Conservation (phyloP, 306 rosid genomes). For the Calophaca sinica region DNA sequence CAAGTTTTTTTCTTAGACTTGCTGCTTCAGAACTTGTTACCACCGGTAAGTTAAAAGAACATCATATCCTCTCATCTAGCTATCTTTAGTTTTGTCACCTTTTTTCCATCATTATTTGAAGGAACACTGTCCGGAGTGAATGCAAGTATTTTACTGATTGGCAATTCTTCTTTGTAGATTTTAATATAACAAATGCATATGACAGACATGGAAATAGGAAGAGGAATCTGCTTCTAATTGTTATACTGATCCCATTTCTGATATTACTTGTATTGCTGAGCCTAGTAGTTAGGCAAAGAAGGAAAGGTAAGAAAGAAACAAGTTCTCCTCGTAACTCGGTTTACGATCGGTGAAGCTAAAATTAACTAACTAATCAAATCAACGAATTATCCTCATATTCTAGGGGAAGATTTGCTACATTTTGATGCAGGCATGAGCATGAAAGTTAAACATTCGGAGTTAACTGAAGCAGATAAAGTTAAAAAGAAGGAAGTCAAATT, state of each 20-base stretch:
- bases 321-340: background rate
- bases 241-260: background rate
- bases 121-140: too few species aligned
- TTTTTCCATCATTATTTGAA: too few species aligned
- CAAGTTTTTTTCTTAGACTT: conserved; percentile 33
- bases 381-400: background rate
- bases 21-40: background rate
- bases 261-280: background rate
- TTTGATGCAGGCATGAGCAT: conserved; percentile 46
- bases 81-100: too few species aligned
- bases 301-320: conserved; percentile 39
- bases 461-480: background rate
- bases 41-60: conserved; percentile 5
- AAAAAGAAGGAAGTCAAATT: conserved; percentile 43
- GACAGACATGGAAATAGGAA: background rate
- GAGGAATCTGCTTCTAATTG: background rate
- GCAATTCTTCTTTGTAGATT: conserved; percentile 10
- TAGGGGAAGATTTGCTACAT: conserved; percentile 48
- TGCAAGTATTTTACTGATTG: background rate
- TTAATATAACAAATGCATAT: background rate
- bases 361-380: background rate
- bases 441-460: background rate
- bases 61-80: too few species aligned
- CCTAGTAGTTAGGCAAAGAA: background rate
- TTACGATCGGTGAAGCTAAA: background rate